These are phyloP conservation scores for Candida suzukii DNA, from an alignment of 805 yeast genomes.

Conservation along the genomic window DNA sequence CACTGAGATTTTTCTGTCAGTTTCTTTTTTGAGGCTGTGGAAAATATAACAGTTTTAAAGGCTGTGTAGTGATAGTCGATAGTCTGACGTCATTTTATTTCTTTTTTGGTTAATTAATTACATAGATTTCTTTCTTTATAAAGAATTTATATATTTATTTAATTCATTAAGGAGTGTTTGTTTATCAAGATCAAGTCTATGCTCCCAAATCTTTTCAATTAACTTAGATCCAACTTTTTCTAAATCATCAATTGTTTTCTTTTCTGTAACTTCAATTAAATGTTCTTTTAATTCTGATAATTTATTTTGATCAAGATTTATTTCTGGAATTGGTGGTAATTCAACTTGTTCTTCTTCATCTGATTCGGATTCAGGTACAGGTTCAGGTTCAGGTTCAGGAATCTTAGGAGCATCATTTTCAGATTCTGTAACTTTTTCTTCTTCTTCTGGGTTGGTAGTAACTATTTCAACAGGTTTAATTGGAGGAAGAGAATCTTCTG, in stretches of 20 bases:
- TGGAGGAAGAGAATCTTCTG: constrained; percentile 2
- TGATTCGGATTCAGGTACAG: neutral
- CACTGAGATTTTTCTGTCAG: no score
- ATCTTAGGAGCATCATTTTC: constrained; percentile 1
- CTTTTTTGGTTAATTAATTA: no score
- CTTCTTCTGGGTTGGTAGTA: constrained; percentile 4
- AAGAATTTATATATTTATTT: no score
- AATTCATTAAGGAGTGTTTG: constrained; percentile 24
- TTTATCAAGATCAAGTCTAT: constrained; percentile 44
- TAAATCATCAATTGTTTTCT: constrained; percentile 41
- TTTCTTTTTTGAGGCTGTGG: no score
- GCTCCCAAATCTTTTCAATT: constrained; percentile 68
- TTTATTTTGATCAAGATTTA: constrained; percentile 26
- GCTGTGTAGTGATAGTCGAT: no score
- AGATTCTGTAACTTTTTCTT: constrained; percentile 6
- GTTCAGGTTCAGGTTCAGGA: constrained; percentile 11
- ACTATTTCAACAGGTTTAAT: constrained; percentile 9
- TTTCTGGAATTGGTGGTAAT: constrained; percentile 14
- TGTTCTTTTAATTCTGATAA: constrained; percentile 21
- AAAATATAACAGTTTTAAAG: no score
- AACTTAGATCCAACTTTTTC: constrained; percentile 63
- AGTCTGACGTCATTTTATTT: no score
- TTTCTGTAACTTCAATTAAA: constrained; percentile 32
- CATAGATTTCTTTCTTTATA: no score
- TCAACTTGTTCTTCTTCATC: constrained; percentile 16